Evolutionary conservation across 345 rosid genomes (phyloP).

Genomic region (Turritis glabra): DNA sequence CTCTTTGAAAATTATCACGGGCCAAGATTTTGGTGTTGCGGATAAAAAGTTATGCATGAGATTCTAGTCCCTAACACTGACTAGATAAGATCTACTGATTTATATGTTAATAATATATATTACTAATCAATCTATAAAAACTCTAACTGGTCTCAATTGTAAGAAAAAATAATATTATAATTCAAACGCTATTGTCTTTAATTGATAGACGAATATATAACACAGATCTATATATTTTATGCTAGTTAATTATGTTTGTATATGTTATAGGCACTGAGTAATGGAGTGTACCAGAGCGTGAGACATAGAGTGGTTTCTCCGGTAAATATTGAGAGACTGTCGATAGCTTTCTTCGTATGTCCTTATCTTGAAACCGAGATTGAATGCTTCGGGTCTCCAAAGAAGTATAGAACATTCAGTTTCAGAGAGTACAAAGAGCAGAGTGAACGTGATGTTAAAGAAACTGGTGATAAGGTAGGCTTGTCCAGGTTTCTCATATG

Average conservation of each 20-base stretch:
- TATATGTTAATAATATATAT: not conserved
- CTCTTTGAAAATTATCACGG: not conserved
- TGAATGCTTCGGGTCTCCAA: conserved; percentile 44
- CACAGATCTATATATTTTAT: not conserved
- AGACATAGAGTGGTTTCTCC: conserved; percentile 65
- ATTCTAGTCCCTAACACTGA: not conserved
- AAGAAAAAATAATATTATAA: not conserved
- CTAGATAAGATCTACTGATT: not conserved
- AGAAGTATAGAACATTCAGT: conserved; percentile 57
- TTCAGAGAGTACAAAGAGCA: conserved; percentile 59
- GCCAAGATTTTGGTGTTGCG: not conserved
- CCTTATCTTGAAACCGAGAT: conserved; percentile 55
- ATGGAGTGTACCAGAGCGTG: conserved; percentile 64
- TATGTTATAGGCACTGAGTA: conserved; percentile 61
- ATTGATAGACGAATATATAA: not conserved
- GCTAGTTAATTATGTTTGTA: not conserved
- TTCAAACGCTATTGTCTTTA: not conserved
- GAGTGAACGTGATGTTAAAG: conserved; percentile 53
- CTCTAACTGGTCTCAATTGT: not conserved
- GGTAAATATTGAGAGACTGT: conserved; percentile 51
- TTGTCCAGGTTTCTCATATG: conserved; percentile 61
- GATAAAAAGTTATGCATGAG: not conserved
- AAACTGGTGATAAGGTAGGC: conserved; percentile 74
- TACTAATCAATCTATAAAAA: not conserved
- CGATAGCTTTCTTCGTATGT: conserved; percentile 67